A percentile compares a stretch with the other conserved stretches of the same genome.
These are phyloP conservation scores for Hylodesmum podocarpum DNA, from an alignment of 306 rosid species.

Conservation along the genomic window DNA sequence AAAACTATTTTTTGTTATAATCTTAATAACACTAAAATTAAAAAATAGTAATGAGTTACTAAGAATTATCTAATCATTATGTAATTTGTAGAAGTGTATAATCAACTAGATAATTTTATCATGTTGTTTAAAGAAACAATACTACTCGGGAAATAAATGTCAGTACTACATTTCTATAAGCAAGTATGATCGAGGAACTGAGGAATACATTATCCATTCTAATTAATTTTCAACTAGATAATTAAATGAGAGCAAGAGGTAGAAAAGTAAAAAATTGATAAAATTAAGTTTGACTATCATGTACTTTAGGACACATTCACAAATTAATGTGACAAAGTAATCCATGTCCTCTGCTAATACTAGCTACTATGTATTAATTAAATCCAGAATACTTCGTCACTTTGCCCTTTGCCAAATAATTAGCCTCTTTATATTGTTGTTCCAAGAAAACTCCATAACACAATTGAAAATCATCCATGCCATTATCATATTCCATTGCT, in stretches of 20 bases:
- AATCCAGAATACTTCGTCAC: conserved; percentile 19
- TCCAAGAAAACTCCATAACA: conserved; percentile 34
- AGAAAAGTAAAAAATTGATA: background rate
- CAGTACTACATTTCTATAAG: no score
- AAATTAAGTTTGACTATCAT: background rate
- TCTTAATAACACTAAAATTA: no score
- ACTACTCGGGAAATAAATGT: no score
- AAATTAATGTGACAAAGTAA: background rate
- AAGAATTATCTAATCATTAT: no score
- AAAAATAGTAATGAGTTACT: no score
- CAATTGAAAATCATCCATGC: conserved; percentile 14
- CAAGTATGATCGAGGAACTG: background rate
- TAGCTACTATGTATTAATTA: background rate
- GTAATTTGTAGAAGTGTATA: no score
- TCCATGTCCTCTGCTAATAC: background rate
- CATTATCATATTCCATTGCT: conserved; percentile 32
- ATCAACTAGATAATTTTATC: no score
- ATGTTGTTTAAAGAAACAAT: no score
- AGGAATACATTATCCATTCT: background rate
- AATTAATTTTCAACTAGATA: background rate
- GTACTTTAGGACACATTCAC: background rate
- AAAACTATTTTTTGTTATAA: no score
- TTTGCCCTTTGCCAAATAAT: conserved; percentile 3
- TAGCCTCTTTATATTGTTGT: conserved; percentile 21
- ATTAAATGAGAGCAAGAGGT: background rate